A percentile compares a stretch with the other conserved stretches of the same genome.
Evolutionary conservation across 768 basidiomycete genomes (phyloP).

Genomic region (Boletales sp.): DNA sequence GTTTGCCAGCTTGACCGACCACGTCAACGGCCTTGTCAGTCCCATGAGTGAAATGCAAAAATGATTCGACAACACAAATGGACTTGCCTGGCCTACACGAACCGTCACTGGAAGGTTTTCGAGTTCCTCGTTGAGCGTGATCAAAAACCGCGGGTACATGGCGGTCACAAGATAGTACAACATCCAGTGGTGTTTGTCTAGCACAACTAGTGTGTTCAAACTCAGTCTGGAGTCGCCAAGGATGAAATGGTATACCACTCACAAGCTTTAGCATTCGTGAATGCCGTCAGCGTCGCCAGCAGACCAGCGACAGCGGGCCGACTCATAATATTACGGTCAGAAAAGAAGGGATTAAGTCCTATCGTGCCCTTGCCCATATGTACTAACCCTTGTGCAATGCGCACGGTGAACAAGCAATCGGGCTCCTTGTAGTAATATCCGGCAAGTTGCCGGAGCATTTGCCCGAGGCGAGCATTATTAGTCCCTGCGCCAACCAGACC

Average conservation of each 20-base stretch:
- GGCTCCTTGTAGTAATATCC: constrained; percentile 99
- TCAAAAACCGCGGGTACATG: constrained; percentile 98
- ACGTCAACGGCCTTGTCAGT: constrained; percentile 81
- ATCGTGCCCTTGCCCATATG: constrained; percentile 99
- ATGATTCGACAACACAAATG: background rate
- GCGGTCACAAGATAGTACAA: constrained; percentile 92
- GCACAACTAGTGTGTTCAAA: constrained; percentile 58
- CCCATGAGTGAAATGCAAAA: constrained; percentile 1
- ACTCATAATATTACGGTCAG: constrained; percentile 86
- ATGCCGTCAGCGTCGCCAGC: constrained; percentile 82
- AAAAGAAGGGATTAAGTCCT: constrained; percentile 95
- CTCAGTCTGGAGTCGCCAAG: background rate
- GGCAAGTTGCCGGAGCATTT: constrained; percentile 95
- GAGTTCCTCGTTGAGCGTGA: constrained; percentile 92
- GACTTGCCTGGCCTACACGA: constrained; percentile 82
- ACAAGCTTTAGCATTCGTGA: constrained; percentile 94
- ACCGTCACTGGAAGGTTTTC: constrained; percentile 86
- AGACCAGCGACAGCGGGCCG: constrained; percentile 87
- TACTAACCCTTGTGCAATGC: constrained; percentile 94
- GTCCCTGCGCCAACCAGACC: constrained; percentile 96
- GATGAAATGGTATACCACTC: constrained; percentile 34
- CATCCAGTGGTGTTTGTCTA: constrained; percentile 99
- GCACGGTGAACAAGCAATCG: constrained; percentile 93
- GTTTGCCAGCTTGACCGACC: constrained; percentile 96
- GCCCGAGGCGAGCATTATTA: constrained; percentile 96